A percentile compares a stretch with the other conserved stretches of the same genome.
These are phyloP conservation scores for Spergularia azorica DNA, from an alignment of 179 eudicot genomes.

Conservation along the genomic window DNA sequence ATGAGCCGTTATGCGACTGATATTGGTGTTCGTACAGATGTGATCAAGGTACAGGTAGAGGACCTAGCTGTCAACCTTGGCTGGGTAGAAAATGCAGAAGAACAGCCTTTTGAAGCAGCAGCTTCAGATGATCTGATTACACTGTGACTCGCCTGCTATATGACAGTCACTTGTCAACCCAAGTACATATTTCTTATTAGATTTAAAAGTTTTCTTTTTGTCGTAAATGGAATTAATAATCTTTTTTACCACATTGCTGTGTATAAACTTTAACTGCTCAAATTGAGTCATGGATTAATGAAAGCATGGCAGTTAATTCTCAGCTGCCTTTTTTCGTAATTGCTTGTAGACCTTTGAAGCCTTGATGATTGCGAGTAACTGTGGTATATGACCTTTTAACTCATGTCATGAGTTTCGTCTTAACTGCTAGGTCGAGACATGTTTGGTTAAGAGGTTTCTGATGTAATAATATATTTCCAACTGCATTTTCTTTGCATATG, in stretches of 20 bases:
- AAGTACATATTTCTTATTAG: conserved; percentile 26
- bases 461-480: background rate
- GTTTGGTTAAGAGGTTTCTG: conserved; percentile 1
- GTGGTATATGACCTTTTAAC: background rate
- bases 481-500: background rate
- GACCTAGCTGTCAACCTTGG: conserved; percentile 51
- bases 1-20: conserved; percentile 96
- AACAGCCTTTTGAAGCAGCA: conserved; percentile 27
- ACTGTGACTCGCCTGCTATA: conserved; percentile 24
- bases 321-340: background rate
- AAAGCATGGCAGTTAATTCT: conserved; percentile 16
- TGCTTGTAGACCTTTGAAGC: background rate
- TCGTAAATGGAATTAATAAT: conserved; percentile 14
- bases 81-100: conserved; percentile 33
- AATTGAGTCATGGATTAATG: conserved; percentile 10
- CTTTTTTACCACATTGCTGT: conserved; percentile 14
- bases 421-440: background rate
- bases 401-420: background rate
- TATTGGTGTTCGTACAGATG: conserved; percentile 92
- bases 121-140: conserved; percentile 28
- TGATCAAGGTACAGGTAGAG: conserved; percentile 85
- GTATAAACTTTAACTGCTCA: background rate
- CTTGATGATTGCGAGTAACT: no score
- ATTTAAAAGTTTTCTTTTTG: conserved; percentile 13
- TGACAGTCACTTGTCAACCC: conserved; percentile 5